A percentile compares a stretch with the other conserved stretches of the same genome.
These are phyloP conservation scores for Naegleria fowleri DNA, from an alignment of 208 protist species.

Conservation along the genomic window DNA sequence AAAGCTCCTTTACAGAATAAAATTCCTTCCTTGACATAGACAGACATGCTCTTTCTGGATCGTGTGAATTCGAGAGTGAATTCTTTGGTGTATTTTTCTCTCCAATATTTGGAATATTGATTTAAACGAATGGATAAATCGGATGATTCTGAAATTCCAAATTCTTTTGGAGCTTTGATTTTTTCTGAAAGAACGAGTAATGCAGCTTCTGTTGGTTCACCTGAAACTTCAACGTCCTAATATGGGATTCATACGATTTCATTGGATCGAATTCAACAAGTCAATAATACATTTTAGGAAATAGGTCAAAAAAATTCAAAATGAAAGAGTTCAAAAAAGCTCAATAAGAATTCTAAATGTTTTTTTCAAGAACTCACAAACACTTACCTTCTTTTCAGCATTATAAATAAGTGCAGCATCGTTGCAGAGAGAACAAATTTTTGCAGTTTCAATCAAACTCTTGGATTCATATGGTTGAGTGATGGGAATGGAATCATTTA, in stretches of 20 bases:
- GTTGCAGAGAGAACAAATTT: neutral
- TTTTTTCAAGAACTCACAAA: too few relatives aligned
- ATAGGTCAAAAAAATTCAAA: neutral
- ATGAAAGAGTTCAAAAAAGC: too few relatives aligned
- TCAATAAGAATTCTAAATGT: too few relatives aligned
- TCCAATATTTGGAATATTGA: constrained; percentile 22
- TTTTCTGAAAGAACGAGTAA: constrained; percentile 53
- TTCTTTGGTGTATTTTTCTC: constrained; percentile 51
- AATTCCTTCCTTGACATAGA: constrained; percentile 50
- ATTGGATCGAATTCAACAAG: neutral
- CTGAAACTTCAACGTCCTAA: constrained; percentile 22
- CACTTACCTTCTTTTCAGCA: neutral
- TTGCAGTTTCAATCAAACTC: neutral
- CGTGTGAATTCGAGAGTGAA: constrained; percentile 86
- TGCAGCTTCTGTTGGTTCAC: constrained; percentile 52
- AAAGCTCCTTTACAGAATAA: constrained; percentile 89
- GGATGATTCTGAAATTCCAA: neutral
- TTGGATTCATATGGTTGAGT: neutral
- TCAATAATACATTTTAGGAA: too few relatives aligned
- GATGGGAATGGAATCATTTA: neutral
- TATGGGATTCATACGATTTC: neutral
- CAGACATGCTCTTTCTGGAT: constrained; percentile 88
- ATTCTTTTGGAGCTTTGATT: constrained; percentile 31
- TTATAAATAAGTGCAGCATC: neutral
- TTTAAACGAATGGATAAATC: neutral